Percentiles rank a stretch among this genome's conserved stretches.
phyloP scores from a whole-genome alignment of 768 basidiomycete species.

The Austroboletus eburneus region DNA sequence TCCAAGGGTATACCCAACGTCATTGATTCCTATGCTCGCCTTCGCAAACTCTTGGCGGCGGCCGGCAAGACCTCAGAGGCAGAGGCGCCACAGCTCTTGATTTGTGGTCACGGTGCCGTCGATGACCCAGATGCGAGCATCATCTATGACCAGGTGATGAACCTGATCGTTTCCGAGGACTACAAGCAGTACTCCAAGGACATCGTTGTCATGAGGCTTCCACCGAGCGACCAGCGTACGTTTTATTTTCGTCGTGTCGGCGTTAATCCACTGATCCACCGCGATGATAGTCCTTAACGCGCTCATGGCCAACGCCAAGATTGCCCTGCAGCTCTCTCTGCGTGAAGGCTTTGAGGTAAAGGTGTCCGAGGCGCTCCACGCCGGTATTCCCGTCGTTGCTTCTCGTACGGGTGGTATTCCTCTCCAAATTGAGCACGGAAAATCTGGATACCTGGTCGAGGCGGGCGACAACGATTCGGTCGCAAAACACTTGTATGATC shows the following conservation, averaged over 20 bases:
- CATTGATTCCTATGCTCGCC: conserved; percentile 82
- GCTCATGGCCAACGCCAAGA: conserved; percentile 83
- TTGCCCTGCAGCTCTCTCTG: conserved; percentile 87
- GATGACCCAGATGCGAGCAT: conserved; percentile 94
- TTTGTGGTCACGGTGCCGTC: conserved; percentile 90
- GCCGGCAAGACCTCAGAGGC: conserved; percentile 43
- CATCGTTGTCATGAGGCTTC: conserved; percentile 74
- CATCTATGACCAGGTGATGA: conserved; percentile 78
- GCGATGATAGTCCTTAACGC: conserved; percentile 67
- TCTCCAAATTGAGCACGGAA: conserved; percentile 82
- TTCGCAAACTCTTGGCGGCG: conserved; percentile 61
- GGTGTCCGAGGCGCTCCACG: conserved; percentile 91
- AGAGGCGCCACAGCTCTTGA: conserved; percentile 66
- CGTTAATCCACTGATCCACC: conserved; percentile 5
- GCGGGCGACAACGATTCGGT: conserved; percentile 74
- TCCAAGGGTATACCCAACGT: conserved; percentile 79
- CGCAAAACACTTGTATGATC: conserved; percentile 69
- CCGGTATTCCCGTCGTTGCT: conserved; percentile 83
- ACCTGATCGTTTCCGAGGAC: conserved; percentile 48
- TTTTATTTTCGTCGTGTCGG: conserved; percentile 5
- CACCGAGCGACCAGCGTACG: conserved; percentile 81
- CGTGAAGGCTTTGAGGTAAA: conserved; percentile 98
- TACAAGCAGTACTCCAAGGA: conserved; percentile 55
- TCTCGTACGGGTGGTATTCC: conserved; percentile 90
- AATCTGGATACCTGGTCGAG: conserved; percentile 81